Conservation (phyloP, 805 yeast genomes). For the Candida sphagnicola region DNA sequence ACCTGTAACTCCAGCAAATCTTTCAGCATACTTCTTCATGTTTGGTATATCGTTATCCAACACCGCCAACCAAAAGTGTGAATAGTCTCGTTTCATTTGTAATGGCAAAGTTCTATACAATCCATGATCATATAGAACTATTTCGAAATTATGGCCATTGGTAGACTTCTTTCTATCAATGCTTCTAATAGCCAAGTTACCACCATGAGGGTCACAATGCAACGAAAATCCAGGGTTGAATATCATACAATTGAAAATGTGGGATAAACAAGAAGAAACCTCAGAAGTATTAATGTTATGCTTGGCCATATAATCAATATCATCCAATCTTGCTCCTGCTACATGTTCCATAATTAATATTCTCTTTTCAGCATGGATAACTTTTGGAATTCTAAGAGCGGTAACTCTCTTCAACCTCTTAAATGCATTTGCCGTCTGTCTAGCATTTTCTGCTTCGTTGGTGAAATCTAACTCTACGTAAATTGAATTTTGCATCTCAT, state of each 20-base stretch:
- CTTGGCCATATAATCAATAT: conserved; percentile 56
- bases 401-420: conserved; percentile 52
- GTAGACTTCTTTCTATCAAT: conserved; percentile 12
- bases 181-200: conserved; percentile 79
- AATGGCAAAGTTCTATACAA: conserved; percentile 81
- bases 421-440: conserved; percentile 66
- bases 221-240: conserved; percentile 88
- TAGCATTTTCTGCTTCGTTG: conserved; percentile 81
- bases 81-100: conserved; percentile 73
- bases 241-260: conserved; percentile 91
- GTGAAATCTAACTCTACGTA: conserved; percentile 87
- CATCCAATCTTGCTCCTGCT: conserved; percentile 79
- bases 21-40: conserved; percentile 72
- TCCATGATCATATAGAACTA: conserved; percentile 92
- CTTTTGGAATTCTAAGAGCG: conserved; percentile 75
- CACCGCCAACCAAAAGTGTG: conserved; percentile 89
- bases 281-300: conserved; percentile 69
- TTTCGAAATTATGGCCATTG: conserved; percentile 76
- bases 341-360: conserved; percentile 85
- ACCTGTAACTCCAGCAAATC: conserved; percentile 73
- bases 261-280: conserved; percentile 82
- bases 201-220: conserved; percentile 99
- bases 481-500: conserved; percentile 82
- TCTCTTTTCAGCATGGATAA: conserved; percentile 62
- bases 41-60: conserved; percentile 61